phyloP scores from a whole-genome alignment of 2,329 filamentous ascomycete genomes.

The Scedosporium apiospermum region DNA sequence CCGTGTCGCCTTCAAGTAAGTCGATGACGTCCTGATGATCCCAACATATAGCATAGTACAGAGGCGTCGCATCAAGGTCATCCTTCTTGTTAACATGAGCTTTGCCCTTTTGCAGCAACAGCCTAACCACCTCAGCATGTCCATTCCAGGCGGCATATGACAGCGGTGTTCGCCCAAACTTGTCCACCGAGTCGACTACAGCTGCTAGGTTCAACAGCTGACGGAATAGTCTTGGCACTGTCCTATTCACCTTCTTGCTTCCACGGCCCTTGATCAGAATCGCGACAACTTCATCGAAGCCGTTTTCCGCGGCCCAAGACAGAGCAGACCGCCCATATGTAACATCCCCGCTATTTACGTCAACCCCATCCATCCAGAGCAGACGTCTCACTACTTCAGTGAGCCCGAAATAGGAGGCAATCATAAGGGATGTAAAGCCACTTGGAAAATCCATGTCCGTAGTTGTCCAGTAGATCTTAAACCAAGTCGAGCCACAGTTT shows the following conservation, averaged over 20 bases:
- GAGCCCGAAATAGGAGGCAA: not conserved
- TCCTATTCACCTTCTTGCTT: not conserved
- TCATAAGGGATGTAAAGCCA: not conserved
- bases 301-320: not conserved
- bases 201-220: not conserved
- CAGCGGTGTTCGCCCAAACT: not conserved
- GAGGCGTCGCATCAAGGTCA: not conserved
- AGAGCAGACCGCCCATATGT: not conserved
- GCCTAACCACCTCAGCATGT: not conserved
- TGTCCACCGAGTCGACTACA: not conserved
- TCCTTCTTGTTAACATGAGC: not conserved
- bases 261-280: not conserved
- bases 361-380: not conserved
- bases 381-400: not conserved
- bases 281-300: not conserved
- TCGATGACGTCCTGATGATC: not conserved
- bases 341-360: not conserved
- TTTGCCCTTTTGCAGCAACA: not conserved
- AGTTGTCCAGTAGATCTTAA: not conserved
- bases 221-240: not conserved
- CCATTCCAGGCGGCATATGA: not conserved
- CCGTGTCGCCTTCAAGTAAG: not conserved
- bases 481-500: not conserved
- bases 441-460: not conserved
- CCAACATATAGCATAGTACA: not conserved